These are phyloP conservation scores for Colletotrichum musae DNA, from an alignment of 2,329 filamentous ascomycete genomes.

Conservation along the genomic window DNA sequence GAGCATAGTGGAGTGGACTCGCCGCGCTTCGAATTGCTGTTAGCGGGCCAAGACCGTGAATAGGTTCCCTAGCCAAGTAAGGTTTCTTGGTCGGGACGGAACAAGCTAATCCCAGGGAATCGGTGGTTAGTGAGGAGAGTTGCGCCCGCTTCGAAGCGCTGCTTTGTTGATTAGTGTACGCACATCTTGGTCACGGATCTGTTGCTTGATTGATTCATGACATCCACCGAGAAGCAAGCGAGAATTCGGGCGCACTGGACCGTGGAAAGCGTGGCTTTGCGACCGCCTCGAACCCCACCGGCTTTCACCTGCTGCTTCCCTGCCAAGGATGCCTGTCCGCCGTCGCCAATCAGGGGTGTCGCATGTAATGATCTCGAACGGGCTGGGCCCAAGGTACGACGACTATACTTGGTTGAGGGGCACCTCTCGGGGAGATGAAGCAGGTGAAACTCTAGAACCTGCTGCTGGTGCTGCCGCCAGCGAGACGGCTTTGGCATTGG, in stretches of 20 bases:
- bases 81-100: constrained; percentile 20
- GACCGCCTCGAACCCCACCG: constrained; percentile 13
- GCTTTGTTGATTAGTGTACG: no score
- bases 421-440: not conserved
- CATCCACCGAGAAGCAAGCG: constrained; percentile 27
- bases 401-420: constrained; percentile 1
- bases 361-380: constrained; percentile 14
- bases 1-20: no score
- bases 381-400: constrained; percentile 6
- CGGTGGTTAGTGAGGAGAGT: constrained; percentile 16
- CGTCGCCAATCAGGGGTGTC: constrained; percentile 32
- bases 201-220: constrained; percentile 37
- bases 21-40: constrained; percentile 34
- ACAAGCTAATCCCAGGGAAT: constrained; percentile 32
- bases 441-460: constrained; percentile 17
- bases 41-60: not conserved
- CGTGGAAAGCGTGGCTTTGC: constrained; percentile 30
- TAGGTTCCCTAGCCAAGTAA: constrained; percentile 8
- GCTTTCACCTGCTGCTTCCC: constrained; percentile 30
- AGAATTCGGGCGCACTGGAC: constrained; percentile 34
- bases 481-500: constrained; percentile 15
- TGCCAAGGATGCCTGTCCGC: constrained; percentile 1
- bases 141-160: constrained; percentile 19
- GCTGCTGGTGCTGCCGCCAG: not conserved
- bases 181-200: constrained; percentile 36